phyloP scores from a whole-genome alignment of 2,329 filamentous ascomycete genomes.

The Aspergillus clavatus region DNA sequence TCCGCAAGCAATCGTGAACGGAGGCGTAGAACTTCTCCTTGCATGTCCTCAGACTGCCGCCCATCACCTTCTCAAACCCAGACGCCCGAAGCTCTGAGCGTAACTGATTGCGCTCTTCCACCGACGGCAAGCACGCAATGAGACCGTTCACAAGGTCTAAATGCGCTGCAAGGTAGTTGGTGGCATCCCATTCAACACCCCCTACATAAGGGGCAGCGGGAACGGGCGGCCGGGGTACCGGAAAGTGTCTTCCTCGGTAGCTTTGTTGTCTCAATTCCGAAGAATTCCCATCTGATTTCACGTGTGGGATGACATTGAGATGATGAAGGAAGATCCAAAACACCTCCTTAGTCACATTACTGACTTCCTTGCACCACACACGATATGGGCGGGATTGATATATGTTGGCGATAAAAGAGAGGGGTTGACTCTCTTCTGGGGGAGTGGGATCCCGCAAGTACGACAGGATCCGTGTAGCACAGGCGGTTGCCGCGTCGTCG shows the following conservation, averaged over 20 bases:
- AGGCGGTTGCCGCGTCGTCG: slow-evolving; percentile 55
- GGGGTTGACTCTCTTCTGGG: slow-evolving; percentile 67
- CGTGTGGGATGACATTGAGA: slow-evolving; percentile 70
- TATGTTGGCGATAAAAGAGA: slow-evolving; percentile 88
- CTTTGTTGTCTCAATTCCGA: slow-evolving; percentile 19
- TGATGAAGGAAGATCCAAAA: slow-evolving; percentile 99
- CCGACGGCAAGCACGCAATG: slow-evolving; percentile 70
- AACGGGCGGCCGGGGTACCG: slow-evolving; percentile 79
- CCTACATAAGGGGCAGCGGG: slow-evolving; percentile 94
- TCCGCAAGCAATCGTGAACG: slow-evolving; percentile 81
- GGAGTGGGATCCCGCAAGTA: slow-evolving; percentile 78
- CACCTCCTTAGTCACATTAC: slow-evolving; percentile 92
- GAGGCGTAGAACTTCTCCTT: slow-evolving; percentile 97
- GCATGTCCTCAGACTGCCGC: slow-evolving; percentile 76
- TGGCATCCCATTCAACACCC: slow-evolving; percentile 97
- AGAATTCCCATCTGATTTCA: slow-evolving; percentile 29
- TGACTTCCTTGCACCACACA: slow-evolving; percentile 88
- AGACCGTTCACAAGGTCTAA: slow-evolving; percentile 90
- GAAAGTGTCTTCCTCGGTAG: slow-evolving; percentile 63
- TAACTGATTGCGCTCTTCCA: slow-evolving; percentile 67
- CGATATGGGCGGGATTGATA: slow-evolving; percentile 81
- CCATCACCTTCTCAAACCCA: slow-evolving; percentile 88
- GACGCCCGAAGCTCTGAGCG: slow-evolving; percentile 74
- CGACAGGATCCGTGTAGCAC: slow-evolving; percentile 67
- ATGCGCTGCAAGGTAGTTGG: slow-evolving; percentile 89